phyloP scores from a whole-genome alignment of 352 stramenopile species.

The Phytophthora macrochlamydospora region DNA sequence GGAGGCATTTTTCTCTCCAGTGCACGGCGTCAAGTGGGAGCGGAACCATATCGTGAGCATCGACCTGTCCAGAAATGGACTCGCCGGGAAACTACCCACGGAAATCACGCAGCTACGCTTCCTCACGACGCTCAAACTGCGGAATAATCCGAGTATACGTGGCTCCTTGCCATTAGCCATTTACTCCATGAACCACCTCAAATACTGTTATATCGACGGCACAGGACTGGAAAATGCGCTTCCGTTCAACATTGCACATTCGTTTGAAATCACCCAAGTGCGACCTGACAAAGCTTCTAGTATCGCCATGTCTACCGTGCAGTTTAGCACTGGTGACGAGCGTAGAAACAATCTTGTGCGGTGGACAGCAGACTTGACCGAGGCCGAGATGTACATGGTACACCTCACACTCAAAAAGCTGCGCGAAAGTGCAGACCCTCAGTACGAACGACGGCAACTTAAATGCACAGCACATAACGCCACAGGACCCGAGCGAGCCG shows the following conservation, averaged over 20 bases:
- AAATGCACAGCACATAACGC: conserved; percentile 58
- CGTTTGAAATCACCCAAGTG: conserved; percentile 67
- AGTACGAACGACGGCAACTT: conserved; percentile 20
- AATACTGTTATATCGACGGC: conserved; percentile 71
- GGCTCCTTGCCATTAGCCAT: conserved; percentile 31
- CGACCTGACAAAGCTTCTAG: conserved; percentile 15
- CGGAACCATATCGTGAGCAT: conserved; percentile 65
- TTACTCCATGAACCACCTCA: conserved; percentile 53
- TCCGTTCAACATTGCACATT: conserved; percentile 50
- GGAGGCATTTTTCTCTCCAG: conserved; percentile 33
- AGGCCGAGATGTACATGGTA: conserved; percentile 62
- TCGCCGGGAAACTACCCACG: conserved; percentile 48
- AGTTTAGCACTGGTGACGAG: conserved; percentile 45
- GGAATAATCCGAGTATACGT: conserved; percentile 52
- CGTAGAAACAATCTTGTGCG: conserved; percentile 23
- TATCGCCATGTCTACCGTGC: conserved; percentile 38
- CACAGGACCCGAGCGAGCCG: conserved; percentile 63
- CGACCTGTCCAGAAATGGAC: conserved; percentile 55
- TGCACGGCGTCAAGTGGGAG: conserved; percentile 60
- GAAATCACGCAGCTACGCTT: conserved; percentile 49
- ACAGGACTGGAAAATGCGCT: conserved; percentile 51
- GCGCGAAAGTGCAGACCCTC: conserved; percentile 28
- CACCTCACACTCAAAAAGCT: conserved; percentile 50
- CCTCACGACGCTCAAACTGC: conserved; percentile 62
- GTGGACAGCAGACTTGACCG: conserved; percentile 61